Evolutionary conservation across 2,329 filamentous ascomycete species (phyloP), one percentile per base, ranked within the genome.

Genomic region (Exophiala phaeomuriformis): DNA sequence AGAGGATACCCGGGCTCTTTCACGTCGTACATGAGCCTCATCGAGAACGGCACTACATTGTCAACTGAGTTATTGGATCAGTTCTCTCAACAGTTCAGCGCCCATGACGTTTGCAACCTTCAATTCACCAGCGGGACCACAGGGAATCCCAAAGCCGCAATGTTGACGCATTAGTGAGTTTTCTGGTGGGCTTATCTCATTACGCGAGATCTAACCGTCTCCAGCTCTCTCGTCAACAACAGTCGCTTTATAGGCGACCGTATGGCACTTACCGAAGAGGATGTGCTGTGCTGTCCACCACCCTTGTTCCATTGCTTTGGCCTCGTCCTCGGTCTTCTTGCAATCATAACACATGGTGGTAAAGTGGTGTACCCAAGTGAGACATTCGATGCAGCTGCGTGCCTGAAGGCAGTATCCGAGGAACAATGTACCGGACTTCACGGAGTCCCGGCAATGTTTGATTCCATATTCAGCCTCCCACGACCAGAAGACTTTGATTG

Each of bases 281-380:
- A 90, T 64, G 74, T 84, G 5, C 75, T 93, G 7, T 91, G 87
- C 73, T 93, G 88, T 67, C 87, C 87, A 2, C 87, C 88, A 0
- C 88, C 88, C 0, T 76, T 93, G 2, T 93, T 93, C 74, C 88
- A 93, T 72, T 91, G 86, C 72, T 91, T 91, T 65, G 87, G 87
- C 1, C 78, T 91, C 5, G 86, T 90, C 1, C 79, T 90, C 2
- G 87, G 87, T 5, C 75, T 90, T 42, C 77, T 90, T 51, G 83
- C 85, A 1, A 77, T 81, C 41, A 70, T 90, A 49, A 89, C 85
- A 0, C 86, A 90, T 66, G 86, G 87, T 44, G 81, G 80, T 37
- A 86, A 85, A 67, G 83, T 90, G 47, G 81, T 91, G 6, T 88
- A 88, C 64, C 86, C 88, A 0, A 79, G 80, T 58, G 84, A 89